phyloP scores from a whole-genome alignment of 208 protist species.

The Strigomonas culicis region DNA sequence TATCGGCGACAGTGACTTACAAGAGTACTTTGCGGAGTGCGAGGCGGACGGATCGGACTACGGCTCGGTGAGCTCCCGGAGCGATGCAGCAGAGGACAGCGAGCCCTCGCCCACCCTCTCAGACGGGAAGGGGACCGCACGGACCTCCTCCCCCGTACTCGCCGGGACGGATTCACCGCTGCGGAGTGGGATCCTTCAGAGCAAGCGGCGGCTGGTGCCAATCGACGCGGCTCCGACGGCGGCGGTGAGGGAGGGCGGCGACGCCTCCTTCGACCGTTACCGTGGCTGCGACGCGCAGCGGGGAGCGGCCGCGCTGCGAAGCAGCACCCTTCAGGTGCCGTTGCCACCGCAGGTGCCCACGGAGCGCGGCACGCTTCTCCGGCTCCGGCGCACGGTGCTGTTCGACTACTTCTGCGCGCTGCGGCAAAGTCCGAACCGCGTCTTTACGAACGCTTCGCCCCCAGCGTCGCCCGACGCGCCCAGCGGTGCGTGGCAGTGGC shows the following conservation, averaged over 20 bases:
- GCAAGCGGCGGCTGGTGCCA: background rate
- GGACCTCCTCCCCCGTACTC: background rate
- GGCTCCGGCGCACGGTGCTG: constrained; percentile 30
- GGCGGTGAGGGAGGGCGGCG: background rate
- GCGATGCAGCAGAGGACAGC: background rate
- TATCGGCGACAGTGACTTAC: background rate
- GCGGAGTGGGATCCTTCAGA: background rate
- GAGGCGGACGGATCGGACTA: background rate
- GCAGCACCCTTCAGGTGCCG: background rate
- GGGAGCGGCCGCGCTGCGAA: background rate
- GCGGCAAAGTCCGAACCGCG: constrained; percentile 22
- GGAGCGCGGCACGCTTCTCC: background rate
- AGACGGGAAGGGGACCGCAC: background rate
- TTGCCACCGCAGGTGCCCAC: background rate
- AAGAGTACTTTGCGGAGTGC: background rate
- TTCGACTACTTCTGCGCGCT: constrained; percentile 66
- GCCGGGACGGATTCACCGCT: background rate
- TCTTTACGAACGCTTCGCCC: background rate
- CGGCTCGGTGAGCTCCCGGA: background rate
- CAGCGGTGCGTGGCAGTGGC: background rate
- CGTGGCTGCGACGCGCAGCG: background rate
- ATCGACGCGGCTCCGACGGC: background rate
- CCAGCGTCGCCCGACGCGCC: too few species aligned
- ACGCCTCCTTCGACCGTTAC: background rate
- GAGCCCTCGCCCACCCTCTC: background rate